These are phyloP conservation scores for Microbotryum intermedium DNA, from an alignment of 1,284 basidiomycete species.

Conservation along the genomic window DNA sequence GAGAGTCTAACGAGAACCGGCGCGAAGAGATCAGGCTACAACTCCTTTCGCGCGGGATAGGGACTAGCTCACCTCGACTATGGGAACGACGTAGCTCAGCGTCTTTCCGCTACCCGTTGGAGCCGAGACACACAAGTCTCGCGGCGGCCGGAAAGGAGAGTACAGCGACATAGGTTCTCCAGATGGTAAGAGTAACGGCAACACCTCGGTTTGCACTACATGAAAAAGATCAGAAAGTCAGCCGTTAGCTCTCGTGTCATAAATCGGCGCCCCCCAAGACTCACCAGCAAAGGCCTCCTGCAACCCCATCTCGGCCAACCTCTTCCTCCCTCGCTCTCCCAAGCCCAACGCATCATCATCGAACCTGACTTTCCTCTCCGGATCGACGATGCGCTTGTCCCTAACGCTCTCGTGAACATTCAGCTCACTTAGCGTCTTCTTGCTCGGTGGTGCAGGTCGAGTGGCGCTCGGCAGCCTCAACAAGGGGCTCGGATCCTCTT, in stretches of 20 bases:
- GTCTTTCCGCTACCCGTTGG: conserved; percentile 98
- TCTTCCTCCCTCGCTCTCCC: conserved; percentile 53
- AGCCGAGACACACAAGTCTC: conserved; percentile 90
- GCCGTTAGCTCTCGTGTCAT: background rate
- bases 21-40: too few relatives aligned
- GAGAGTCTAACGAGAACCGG: conserved; percentile 49
- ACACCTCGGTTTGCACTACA: conserved; percentile 69
- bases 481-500: conserved; percentile 9
- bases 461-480: conserved; percentile 58
- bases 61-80: conserved; percentile 60
- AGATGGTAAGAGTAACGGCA: conserved; percentile 62
- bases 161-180: conserved; percentile 49
- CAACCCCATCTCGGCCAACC: conserved; percentile 64
- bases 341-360: conserved; percentile 48
- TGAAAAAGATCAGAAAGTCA: background rate
- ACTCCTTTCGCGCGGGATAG: background rate
- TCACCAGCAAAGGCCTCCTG: conserved; percentile 76
- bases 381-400: conserved; percentile 61
- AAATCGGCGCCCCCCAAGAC: too few relatives aligned
- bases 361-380: conserved; percentile 48
- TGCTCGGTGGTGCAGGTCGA: conserved; percentile 61
- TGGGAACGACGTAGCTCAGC: conserved; percentile 83
- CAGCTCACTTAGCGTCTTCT: conserved; percentile 58
- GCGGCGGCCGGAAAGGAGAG: conserved; percentile 58
- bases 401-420: conserved; percentile 66